Percentiles rank a stretch among this genome's conserved stretches.
These are phyloP conservation scores for Xylaria venustula DNA, from an alignment of 495 filamentous ascomycete genomes.

Conservation along the genomic window DNA sequence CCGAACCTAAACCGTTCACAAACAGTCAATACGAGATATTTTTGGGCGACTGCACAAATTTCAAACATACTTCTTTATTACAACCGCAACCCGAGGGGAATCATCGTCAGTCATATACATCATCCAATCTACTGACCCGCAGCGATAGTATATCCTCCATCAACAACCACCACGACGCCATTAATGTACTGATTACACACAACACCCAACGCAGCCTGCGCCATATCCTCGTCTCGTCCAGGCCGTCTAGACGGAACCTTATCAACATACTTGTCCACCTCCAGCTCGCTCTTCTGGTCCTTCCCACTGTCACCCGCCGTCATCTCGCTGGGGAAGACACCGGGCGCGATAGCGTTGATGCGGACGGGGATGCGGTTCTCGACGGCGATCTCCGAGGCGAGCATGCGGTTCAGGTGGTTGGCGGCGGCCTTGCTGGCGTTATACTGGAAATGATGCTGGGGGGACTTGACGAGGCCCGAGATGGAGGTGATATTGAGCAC, in stretches of 20 bases:
- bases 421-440: conserved; percentile 72
- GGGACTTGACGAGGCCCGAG: conserved; percentile 70
- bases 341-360: conserved; percentile 69
- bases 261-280: conserved; percentile 57
- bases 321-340: conserved; percentile 72
- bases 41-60: no score
- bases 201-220: conserved; percentile 60
- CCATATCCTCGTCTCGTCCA: conserved; percentile 75
- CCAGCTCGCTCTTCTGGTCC: conserved; percentile 62
- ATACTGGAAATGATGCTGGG: conserved; percentile 74
- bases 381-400: conserved; percentile 68
- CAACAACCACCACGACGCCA: conserved; percentile 65
- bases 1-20: no score
- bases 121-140: conserved; percentile 14
- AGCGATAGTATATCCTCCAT: conserved; percentile 53
- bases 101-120: no score
- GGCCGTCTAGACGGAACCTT: conserved; percentile 61
- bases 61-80: no score
- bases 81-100: no score
- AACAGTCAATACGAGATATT: no score
- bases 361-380: conserved; percentile 70
- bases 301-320: conserved; percentile 53
- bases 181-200: conserved; percentile 70
- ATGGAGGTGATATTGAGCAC: conserved; percentile 78
- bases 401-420: conserved; percentile 69